A percentile compares a stretch with the other conserved stretches of the same genome.
Conservation (phyloP, 306 rosid genomes). For the Quercus robur region DNA sequence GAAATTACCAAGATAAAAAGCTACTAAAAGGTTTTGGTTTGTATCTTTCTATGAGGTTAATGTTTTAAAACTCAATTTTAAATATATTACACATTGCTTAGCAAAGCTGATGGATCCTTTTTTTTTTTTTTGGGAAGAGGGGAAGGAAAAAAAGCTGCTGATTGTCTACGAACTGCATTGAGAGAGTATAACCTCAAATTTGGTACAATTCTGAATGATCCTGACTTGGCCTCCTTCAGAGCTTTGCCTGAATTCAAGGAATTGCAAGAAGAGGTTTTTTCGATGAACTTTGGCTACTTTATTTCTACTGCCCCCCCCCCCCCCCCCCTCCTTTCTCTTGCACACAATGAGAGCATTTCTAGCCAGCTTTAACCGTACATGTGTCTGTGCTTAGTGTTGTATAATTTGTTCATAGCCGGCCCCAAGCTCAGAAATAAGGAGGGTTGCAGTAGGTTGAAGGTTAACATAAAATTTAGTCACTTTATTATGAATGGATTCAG, state of each 20-base stretch:
- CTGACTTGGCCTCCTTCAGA: slow-evolving; percentile 96
- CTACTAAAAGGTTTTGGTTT: background rate
- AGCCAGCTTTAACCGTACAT: background rate
- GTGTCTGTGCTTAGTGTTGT: too few species aligned
- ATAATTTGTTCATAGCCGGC: too few species aligned
- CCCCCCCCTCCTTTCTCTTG: background rate
- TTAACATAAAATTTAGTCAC: too few species aligned
- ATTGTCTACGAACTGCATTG: slow-evolving; percentile 80
- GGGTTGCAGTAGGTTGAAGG: too few species aligned
- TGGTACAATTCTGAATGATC: slow-evolving; percentile 92
- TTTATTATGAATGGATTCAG: too few species aligned
- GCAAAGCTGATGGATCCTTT: slow-evolving; percentile 25
- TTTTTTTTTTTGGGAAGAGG: slow-evolving; percentile 64
- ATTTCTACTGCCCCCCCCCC: background rate
- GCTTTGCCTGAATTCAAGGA: slow-evolving; percentile 92
- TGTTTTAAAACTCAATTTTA: background rate
- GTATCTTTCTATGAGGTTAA: background rate
- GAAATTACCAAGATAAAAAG: background rate
- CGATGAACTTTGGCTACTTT: slow-evolving; percentile 10
- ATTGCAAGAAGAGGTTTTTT: slow-evolving; percentile 85
- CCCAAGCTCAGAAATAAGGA: too few species aligned
- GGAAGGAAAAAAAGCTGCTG: slow-evolving; percentile 94
- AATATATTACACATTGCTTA: background rate
- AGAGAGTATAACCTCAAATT: slow-evolving; percentile 88
- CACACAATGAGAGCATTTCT: background rate